Conservation (phyloP, 169 alveolate species). For the Eimeria falciformis region DNA sequence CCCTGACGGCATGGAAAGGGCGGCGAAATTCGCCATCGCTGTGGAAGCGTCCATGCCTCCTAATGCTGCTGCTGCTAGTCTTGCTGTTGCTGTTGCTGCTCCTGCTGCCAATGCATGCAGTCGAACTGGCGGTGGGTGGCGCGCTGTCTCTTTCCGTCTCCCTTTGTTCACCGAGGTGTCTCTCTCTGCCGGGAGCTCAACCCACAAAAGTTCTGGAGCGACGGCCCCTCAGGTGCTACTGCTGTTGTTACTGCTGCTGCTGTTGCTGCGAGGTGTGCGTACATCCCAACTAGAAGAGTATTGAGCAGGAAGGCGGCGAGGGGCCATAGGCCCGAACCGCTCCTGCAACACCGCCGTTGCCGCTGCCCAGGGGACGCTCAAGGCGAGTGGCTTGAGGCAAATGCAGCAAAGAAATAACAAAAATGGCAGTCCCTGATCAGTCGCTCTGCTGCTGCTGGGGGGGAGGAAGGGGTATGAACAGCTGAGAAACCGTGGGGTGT, state of each 20-base stretch:
- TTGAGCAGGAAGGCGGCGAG: no score
- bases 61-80: background rate
- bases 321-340: no score
- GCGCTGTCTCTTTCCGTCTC: background rate
- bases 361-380: no score
- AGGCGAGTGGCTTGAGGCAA: no score
- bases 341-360: no score
- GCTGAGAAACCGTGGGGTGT: no score
- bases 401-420: no score
- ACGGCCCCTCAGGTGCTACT: background rate
- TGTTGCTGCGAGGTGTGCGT: background rate
- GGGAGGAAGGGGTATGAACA: no score
- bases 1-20: no score
- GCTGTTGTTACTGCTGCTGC: constrained; percentile 8
- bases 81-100: constrained; percentile 7
- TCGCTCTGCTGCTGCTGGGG: no score
- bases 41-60: background rate
- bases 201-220: background rate
- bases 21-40: background rate
- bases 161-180: background rate
- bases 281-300: no score
- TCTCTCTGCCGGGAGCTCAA: background rate
- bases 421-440: no score
- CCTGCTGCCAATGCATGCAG: background rate
- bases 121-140: background rate